Evolutionary conservation across 1,139 yeast species (phyloP).

Genomic region (Pichia sp.): DNA sequence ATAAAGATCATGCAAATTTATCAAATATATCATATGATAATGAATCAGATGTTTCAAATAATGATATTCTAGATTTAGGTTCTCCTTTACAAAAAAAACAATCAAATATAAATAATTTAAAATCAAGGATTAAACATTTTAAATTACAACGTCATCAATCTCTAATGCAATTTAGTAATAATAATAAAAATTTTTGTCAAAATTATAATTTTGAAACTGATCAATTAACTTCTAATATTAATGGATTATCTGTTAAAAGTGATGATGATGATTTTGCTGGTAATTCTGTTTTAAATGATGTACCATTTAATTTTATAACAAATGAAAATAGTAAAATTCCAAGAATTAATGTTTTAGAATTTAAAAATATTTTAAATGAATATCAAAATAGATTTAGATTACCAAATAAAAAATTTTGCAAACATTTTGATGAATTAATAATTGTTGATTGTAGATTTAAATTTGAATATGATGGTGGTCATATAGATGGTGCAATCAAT

Average conservation of each 20-base stretch:
- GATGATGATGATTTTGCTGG: conserved; percentile 12
- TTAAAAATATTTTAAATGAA: conserved; percentile 49
- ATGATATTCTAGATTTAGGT: conserved; percentile 18
- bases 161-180: conserved; percentile 7
- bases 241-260: conserved; percentile 18
- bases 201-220: conserved; percentile 17
- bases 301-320: conserved; percentile 5
- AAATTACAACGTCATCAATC: conserved; percentile 20
- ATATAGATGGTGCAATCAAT: conserved; percentile 76
- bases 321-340: conserved; percentile 32
- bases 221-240: conserved; percentile 25
- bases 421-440: conserved; percentile 52
- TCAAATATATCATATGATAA: conserved; percentile 10
- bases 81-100: conserved; percentile 26
- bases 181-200: neutral
- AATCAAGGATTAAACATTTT: conserved; percentile 15
- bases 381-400: conserved; percentile 4
- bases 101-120: conserved; percentile 14
- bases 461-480: conserved; percentile 91
- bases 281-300: conserved; percentile 12
- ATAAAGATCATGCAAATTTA: conserved; percentile 1
- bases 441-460: conserved; percentile 87
- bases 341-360: conserved; percentile 60
- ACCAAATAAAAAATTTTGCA: conserved; percentile 29
- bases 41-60: conserved; percentile 8